These are phyloP conservation scores for Phytopythium mirpurense DNA, from an alignment of 352 stramenopile species.

Conservation along the genomic window DNA sequence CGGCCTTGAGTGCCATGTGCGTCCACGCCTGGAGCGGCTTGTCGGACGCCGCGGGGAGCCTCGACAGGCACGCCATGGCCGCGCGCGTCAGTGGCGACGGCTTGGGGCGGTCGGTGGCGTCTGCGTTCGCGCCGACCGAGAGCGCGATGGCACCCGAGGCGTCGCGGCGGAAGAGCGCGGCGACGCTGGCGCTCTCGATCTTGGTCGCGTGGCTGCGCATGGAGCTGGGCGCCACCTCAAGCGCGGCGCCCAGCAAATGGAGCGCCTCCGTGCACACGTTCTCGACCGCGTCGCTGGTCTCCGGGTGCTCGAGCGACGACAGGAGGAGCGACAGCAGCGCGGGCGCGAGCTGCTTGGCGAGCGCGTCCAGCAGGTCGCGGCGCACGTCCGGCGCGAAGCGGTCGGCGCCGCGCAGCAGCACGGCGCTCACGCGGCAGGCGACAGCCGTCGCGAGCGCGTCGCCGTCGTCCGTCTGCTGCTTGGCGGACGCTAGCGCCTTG, in stretches of 20 bases:
- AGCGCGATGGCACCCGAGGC: background rate
- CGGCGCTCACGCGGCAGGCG: slow-evolving; percentile 39
- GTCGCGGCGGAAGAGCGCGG: slow-evolving; percentile 17
- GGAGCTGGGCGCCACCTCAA: slow-evolving; percentile 48
- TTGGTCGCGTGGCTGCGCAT: slow-evolving; percentile 55
- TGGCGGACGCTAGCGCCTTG: slow-evolving; percentile 46
- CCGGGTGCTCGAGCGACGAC: slow-evolving; percentile 15
- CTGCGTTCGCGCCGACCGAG: slow-evolving; percentile 11
- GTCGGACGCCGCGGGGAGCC: slow-evolving; percentile 56
- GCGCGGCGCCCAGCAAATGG: slow-evolving; percentile 36
- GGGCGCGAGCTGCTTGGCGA: slow-evolving; percentile 51
- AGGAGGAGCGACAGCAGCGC: slow-evolving; percentile 36
- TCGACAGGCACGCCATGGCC: slow-evolving; percentile 36
- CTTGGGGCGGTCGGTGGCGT: slow-evolving; percentile 13
- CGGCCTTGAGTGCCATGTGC: slow-evolving; percentile 50
- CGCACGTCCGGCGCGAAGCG: slow-evolving; percentile 48
- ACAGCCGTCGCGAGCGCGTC: slow-evolving; percentile 24
- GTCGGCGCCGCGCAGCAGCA: slow-evolving; percentile 45
- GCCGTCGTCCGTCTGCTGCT: slow-evolving; percentile 11
- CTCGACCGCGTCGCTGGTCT: slow-evolving; percentile 14
- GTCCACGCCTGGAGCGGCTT: slow-evolving; percentile 59
- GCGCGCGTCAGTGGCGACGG: slow-evolving; percentile 4
- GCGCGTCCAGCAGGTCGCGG: slow-evolving; percentile 51
- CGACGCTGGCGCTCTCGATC: slow-evolving; percentile 48
- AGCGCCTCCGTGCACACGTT: slow-evolving; percentile 25